phyloP scores from a whole-genome alignment of 192 early-diverging fungal genomes.

The Linnemannia schmuckeri region DNA sequence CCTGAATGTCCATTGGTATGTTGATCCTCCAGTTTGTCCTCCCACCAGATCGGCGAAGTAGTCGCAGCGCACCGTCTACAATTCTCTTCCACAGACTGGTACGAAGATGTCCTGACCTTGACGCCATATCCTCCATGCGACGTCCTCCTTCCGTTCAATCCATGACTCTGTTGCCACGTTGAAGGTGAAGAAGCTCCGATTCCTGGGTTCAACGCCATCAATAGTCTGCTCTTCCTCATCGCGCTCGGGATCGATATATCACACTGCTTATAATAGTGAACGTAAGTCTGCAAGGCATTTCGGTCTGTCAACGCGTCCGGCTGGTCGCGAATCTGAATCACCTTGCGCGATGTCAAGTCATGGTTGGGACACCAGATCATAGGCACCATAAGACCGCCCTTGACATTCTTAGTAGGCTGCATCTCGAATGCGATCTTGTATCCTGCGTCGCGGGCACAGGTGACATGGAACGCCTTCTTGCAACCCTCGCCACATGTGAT shows the following conservation, averaged over 20 bases:
- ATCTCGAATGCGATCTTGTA: constrained; percentile 63
- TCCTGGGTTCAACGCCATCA: constrained; percentile 39
- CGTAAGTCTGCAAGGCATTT: constrained; percentile 54
- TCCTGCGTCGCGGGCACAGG: constrained; percentile 60
- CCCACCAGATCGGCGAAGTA: constrained; percentile 64
- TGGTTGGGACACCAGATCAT: constrained; percentile 63
- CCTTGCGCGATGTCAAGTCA: constrained; percentile 44
- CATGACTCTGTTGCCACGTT: constrained; percentile 7
- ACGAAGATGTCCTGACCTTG: constrained; percentile 18
- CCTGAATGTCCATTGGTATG: constrained; percentile 5
- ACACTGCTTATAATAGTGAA: constrained; percentile 58
- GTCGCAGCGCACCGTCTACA: constrained; percentile 40
- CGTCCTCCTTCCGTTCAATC: neutral
- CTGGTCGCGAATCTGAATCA: constrained; percentile 48
- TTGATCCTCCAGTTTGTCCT: neutral
- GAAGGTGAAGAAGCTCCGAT: constrained; percentile 15
- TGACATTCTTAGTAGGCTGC: constrained; percentile 43
- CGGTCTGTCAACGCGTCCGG: constrained; percentile 39
- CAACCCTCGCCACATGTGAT: constrained; percentile 60
- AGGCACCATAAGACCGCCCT: constrained; percentile 61
- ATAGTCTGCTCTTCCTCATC: constrained; percentile 59
- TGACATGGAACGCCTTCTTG: constrained; percentile 60
- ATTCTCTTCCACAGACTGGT: constrained; percentile 11
- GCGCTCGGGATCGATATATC: constrained; percentile 51
- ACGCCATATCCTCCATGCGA: constrained; percentile 26